phyloP scores from a whole-genome alignment of 2,329 filamentous ascomycete species.

The Rhinocladiella similis region DNA sequence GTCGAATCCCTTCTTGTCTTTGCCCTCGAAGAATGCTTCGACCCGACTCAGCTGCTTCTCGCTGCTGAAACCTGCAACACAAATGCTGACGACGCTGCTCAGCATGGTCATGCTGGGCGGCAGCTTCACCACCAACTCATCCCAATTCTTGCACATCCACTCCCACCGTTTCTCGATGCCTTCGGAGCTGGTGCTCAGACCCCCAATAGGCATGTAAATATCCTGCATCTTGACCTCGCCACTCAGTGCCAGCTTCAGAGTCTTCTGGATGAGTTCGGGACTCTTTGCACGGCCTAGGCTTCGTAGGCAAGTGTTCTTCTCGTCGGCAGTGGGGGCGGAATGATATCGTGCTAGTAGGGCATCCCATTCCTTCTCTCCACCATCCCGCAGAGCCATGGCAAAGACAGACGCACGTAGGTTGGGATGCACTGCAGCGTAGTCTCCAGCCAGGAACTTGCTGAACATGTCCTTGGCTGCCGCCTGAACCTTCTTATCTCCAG shows the following conservation, averaged over 20 bases:
- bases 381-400: slow-evolving; percentile 77
- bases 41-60: slow-evolving; percentile 74
- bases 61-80: slow-evolving; percentile 76
- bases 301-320: slow-evolving; percentile 88
- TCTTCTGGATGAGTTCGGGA: slow-evolving; percentile 77
- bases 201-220: slow-evolving; percentile 82
- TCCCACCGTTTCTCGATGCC: slow-evolving; percentile 78
- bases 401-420: slow-evolving; percentile 89
- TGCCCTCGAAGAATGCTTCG: slow-evolving; percentile 75
- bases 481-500: slow-evolving; percentile 76
- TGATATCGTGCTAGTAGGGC: slow-evolving; percentile 73
- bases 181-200: slow-evolving; percentile 72
- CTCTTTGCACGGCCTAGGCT: slow-evolving; percentile 76
- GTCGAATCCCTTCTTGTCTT: slow-evolving; percentile 85
- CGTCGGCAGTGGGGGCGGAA: slow-evolving; percentile 73
- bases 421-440: slow-evolving; percentile 80
- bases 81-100: slow-evolving; percentile 78
- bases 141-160: slow-evolving; percentile 89
- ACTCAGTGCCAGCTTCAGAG: slow-evolving; percentile 71
- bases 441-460: slow-evolving; percentile 75
- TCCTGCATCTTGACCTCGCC: slow-evolving; percentile 91
- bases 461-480: slow-evolving; percentile 88
- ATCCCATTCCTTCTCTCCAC: slow-evolving; percentile 84
- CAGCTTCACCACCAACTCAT: slow-evolving; percentile 74
- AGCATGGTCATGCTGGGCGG: slow-evolving; percentile 87